A percentile compares a stretch with the other conserved stretches of the same genome.
These are phyloP conservation scores for Closterium sp. DNA, from an alignment of 139 green algal species.

Conservation along the genomic window DNA sequence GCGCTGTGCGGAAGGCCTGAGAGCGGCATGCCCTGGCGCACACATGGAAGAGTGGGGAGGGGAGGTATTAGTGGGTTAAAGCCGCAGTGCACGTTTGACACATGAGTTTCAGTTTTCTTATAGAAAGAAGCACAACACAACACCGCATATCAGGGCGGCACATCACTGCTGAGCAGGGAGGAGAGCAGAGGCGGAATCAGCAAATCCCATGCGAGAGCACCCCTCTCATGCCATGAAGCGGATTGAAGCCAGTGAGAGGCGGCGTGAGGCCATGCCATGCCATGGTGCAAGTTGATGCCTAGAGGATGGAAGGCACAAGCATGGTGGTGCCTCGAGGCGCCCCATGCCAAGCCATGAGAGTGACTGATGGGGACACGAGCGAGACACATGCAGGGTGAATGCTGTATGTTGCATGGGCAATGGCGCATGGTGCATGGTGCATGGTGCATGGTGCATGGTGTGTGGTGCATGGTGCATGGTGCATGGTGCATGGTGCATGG, in stretches of 20 bases:
- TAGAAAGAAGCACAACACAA: too few species aligned
- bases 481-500: not conserved
- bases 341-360: not conserved
- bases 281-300: not conserved
- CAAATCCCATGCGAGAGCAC: not conserved
- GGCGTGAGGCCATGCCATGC: not conserved
- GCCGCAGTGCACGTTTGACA: slow-evolving; percentile 5
- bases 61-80: not conserved
- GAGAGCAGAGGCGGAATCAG: slow-evolving; percentile 3
- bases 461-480: too few species aligned
- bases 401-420: not conserved
- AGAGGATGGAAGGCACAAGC: not conserved
- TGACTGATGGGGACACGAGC: slow-evolving; percentile 17
- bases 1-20: slow-evolving; percentile 39
- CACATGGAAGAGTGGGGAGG: not conserved
- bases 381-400: too few species aligned
- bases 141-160: too few species aligned
- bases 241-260: not conserved
- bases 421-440: not conserved
- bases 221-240: not conserved
- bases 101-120: too few species aligned
- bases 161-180: too few species aligned
- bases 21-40: slow-evolving; percentile 21
- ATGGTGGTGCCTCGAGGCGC: too few species aligned
- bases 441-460: not conserved